These are phyloP conservation scores for Cryptococcus amylolentus DNA, from an alignment of 1,284 basidiomycete species.

Conservation along the genomic window DNA sequence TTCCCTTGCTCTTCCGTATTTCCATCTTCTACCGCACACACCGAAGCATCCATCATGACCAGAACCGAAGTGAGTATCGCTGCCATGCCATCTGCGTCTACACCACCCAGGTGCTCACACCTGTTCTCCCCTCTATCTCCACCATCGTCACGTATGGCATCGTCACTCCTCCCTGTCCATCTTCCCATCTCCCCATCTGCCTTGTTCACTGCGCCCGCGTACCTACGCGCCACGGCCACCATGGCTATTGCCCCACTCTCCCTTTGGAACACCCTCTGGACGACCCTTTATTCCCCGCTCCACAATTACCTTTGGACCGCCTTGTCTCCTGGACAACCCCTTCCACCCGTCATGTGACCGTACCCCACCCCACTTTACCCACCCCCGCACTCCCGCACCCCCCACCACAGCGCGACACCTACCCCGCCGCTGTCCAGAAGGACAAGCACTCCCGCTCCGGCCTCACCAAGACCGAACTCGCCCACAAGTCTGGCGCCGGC, in stretches of 20 bases:
- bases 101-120: no score
- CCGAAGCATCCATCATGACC: conserved; percentile 20
- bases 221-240: background rate
- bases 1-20: background rate
- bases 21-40: background rate
- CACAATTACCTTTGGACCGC: background rate
- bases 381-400: background rate
- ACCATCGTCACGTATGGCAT: no score
- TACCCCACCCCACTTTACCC: background rate
- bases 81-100: background rate
- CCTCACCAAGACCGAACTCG: conserved; percentile 60
- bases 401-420: conserved; percentile 53
- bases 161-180: no score
- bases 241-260: background rate
- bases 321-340: background rate
- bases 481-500: conserved; percentile 72
- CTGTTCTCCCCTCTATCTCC: no score
- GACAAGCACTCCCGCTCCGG: conserved; percentile 71
- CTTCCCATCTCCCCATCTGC: background rate
- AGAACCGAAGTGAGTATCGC: conserved; percentile 28
- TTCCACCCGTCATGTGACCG: background rate
- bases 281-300: no score
- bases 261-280: background rate
- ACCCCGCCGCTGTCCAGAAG: conserved; percentile 68
- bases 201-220: background rate